These are phyloP conservation scores for Solanum appendiculatum DNA, from an alignment of 257 asterid genomes.

Conservation along the genomic window DNA sequence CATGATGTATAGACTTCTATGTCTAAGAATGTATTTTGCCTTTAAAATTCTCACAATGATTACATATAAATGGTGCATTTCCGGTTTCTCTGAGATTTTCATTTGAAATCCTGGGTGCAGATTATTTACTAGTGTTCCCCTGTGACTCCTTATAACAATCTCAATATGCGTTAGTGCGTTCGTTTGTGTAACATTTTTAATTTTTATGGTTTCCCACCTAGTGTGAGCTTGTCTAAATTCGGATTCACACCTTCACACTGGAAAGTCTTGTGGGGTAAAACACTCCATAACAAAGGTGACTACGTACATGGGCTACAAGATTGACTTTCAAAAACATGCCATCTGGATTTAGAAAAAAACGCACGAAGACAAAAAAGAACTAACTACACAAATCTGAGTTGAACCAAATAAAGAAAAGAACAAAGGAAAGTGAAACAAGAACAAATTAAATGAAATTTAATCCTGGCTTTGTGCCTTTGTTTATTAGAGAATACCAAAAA, in stretches of 20 bases:
- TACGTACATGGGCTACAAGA: neutral
- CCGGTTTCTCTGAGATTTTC: neutral
- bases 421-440: neutral
- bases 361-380: neutral
- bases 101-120: neutral
- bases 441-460: neutral
- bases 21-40: neutral
- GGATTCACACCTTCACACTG: neutral
- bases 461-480: neutral
- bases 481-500: neutral
- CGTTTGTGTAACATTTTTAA: neutral
- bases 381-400: neutral
- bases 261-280: neutral
- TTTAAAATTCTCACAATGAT: neutral
- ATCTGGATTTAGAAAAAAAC: neutral
- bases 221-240: too few relatives aligned
- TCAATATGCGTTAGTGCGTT: neutral
- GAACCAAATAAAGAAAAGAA: neutral
- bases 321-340: neutral
- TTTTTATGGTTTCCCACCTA: too few relatives aligned
- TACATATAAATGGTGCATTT: neutral
- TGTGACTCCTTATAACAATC: neutral
- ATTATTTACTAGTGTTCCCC: neutral
- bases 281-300: too few relatives aligned
- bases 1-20: neutral